phyloP scores from a whole-genome alignment of 148 eudicot species.

The Suaeda aralocaspica region DNA sequence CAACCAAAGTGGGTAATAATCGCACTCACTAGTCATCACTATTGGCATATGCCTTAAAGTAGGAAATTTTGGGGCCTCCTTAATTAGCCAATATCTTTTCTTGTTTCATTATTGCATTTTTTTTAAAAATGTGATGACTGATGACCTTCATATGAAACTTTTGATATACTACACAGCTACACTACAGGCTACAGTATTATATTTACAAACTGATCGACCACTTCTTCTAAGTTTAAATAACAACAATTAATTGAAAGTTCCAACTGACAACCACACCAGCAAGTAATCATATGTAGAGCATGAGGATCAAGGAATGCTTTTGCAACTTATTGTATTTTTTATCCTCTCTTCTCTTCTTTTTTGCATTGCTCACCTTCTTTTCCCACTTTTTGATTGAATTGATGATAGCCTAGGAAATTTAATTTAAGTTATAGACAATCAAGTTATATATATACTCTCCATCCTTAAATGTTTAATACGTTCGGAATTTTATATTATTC shows the following conservation, averaged over 20 bases:
- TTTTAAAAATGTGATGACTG: neutral
- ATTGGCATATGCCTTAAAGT: constrained; percentile 11
- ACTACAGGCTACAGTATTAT: no score
- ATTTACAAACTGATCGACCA: no score
- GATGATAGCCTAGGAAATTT: no score
- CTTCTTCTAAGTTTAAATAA: neutral
- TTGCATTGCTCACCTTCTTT: no score
- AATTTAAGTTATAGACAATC: no score
- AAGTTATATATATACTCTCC: no score
- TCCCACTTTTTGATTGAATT: no score
- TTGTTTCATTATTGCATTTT: neutral
- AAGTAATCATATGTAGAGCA: no score
- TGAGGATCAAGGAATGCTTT: constrained; percentile 2
- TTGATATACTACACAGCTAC: no score
- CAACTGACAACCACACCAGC: neutral
- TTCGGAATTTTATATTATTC: no score
- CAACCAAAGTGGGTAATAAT: constrained; percentile 7
- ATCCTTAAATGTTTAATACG: no score
- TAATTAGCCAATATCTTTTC: neutral
- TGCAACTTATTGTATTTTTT: neutral
- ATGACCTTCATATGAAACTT: constrained; percentile 13
- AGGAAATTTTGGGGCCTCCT: constrained; percentile 2
- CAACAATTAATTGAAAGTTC: neutral
- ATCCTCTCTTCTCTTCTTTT: no score
- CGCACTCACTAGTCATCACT: constrained; percentile 1